These are phyloP conservation scores for Suhomyces sp. DNA, from an alignment of 805 yeast genomes.

Conservation along the genomic window DNA sequence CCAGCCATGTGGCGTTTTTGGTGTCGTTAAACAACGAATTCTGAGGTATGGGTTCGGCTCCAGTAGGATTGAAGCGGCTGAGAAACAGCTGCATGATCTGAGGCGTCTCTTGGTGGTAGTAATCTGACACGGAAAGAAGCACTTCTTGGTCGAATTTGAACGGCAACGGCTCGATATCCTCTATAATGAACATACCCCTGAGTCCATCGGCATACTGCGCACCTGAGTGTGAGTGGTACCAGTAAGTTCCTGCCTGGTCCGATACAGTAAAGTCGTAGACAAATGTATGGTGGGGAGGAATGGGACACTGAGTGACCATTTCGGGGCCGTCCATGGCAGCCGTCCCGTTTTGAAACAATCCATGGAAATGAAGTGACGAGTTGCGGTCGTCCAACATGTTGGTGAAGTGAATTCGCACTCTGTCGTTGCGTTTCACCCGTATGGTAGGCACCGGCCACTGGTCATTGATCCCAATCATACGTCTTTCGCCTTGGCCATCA, in stretches of 20 bases:
- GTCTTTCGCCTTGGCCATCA: constrained; percentile 51
- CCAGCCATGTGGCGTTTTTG: constrained; percentile 51
- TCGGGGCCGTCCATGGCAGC: constrained; percentile 47
- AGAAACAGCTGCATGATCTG: constrained; percentile 49
- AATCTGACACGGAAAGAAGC: constrained; percentile 55
- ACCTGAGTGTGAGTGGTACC: constrained; percentile 83
- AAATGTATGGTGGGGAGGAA: constrained; percentile 38
- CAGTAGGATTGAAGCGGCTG: constrained; percentile 73
- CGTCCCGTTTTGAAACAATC: constrained; percentile 38
- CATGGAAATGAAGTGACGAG: constrained; percentile 46
- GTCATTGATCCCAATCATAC: constrained; percentile 57
- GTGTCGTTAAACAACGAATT: constrained; percentile 65
- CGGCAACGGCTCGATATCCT: constrained; percentile 49
- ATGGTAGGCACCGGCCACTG: constrained; percentile 45
- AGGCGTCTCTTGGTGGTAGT: constrained; percentile 56
- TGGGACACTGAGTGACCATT: constrained; percentile 46
- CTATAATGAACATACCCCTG: constrained; percentile 65
- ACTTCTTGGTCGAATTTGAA: constrained; percentile 64
- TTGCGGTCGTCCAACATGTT: constrained; percentile 34
- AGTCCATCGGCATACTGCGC: constrained; percentile 78
- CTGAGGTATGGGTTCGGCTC: constrained; percentile 80
- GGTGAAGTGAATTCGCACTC: constrained; percentile 35
- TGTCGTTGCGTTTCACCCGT: constrained; percentile 37
- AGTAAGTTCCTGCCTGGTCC: constrained; percentile 40
- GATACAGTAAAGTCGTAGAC: constrained; percentile 38